Evolutionary conservation across 2,329 filamentous ascomycete species (phyloP).

Genomic region (Ceratocystis ficicola): DNA sequence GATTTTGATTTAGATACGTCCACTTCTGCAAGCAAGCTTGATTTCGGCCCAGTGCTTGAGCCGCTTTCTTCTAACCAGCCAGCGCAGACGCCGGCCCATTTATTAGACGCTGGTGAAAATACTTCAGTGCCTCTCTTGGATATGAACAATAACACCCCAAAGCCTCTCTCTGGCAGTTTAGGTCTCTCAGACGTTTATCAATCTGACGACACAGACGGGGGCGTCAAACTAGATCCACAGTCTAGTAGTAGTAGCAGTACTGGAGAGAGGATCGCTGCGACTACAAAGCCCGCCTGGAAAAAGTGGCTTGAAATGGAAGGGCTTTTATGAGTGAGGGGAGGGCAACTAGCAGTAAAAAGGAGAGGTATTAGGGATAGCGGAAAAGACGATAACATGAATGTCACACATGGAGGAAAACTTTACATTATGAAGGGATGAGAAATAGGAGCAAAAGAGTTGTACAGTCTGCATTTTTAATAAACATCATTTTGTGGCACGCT

Average conservation of each 20-base stretch:
- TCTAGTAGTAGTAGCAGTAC: not conserved
- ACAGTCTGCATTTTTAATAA: not conserved
- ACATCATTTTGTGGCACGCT: not conserved
- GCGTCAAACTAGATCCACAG: not conserved
- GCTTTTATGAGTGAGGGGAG: not conserved
- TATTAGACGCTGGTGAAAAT: too few species aligned
- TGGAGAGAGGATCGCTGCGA: not conserved
- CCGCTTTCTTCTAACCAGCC: not conserved
- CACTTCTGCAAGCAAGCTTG: not conserved
- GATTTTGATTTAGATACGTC: not conserved
- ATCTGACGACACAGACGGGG: not conserved
- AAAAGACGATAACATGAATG: not conserved
- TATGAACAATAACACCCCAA: not conserved
- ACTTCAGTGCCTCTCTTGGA: not conserved
- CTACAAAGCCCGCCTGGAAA: slow-evolving; percentile 9
- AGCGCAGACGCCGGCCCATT: not conserved
- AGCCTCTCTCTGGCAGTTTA: too few species aligned
- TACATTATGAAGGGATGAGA: not conserved
- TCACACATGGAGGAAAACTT: not conserved
- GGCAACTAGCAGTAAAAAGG: not conserved
- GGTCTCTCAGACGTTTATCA: not conserved
- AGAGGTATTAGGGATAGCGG: not conserved
- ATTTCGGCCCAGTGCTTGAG: not conserved
- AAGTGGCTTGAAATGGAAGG: slow-evolving; percentile 11
- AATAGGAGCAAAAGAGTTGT: not conserved